Evolutionary conservation across 495 filamentous ascomycete genomes (phyloP), one percentile per base, ranked within the genome.

Genomic region (Penicillium goetzii): DNA sequence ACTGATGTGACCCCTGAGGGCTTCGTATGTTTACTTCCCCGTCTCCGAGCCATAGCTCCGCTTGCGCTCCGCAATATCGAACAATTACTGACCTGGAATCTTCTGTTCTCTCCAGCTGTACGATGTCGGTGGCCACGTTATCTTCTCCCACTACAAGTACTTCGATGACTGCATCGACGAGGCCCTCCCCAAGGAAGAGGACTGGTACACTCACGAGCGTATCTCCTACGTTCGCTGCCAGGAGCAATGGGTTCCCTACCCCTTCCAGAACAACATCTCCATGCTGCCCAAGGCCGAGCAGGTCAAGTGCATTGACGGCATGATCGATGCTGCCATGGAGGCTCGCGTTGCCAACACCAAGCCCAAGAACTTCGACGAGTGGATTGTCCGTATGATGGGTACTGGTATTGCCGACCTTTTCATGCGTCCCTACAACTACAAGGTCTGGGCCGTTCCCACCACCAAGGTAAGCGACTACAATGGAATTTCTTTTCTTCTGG

Each of bases 91-190:
- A 53, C 50, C 19, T 23, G 52, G 26, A 12, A 12, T 32, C 38
- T 17, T 15, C 17, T 36, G 23, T 53, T 56, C 38, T 45, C 32
- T 50, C 15, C 69, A 98, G 94, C 89, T 99, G 68, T 99, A 97
- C 84, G 95, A 99, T 84, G 95, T 99, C 70, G 95, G 95, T 75
- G 95, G 95, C 69, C 95, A 99, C 80, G 95, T 99, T 81, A 98
- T 99, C 79, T 99, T 99, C 86, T 99, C 95, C 63, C 95, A 99
- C 86, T 99, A 98, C 88, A 97, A 97, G 81, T 99, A 99, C 88
- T 99, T 99, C 77, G 95, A 99, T 80, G 96, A 99, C 82, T 96
- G 92, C 83, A 90, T 99, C 75, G 83, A 97, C 73, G 93, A 99
- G 82, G 95, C 95, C 59, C 87, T 99, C 49, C 96, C 95, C 66